Evolutionary conservation across 2,329 filamentous ascomycete genomes (phyloP), one percentile per base, ranked within the genome.

Genomic region (Colletotrichum spinosum): DNA sequence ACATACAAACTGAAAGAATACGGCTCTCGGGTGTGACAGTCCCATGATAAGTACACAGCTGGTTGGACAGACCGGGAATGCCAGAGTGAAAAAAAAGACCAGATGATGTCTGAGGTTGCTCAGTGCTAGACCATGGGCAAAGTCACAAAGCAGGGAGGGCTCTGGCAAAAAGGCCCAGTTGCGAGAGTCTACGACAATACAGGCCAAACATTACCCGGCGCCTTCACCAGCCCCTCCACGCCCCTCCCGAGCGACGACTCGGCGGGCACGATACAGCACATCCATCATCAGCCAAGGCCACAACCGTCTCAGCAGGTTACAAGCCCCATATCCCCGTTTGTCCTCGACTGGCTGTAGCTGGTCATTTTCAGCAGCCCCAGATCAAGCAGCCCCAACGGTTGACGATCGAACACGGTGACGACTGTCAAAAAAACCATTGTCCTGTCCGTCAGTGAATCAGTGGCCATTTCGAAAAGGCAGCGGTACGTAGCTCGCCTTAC

Each of bases 261-360:
- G 46, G 37, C 37, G 44, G 41, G 48, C 53, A 34, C 35, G 35
- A 48, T 63, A 41, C 60, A 55, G 11, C 54, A 39, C 37, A 57
- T 37, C 46, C 62, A 65, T 65, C 58, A 62, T 62, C 62, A 62
- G 58, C 62, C 62, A 62, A 65, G 62, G 41, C 39, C 45, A 49
- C 45, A 35, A 42, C 48, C 58, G 62, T 65, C 62, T 65, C 62
- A 62, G 58, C 25, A 51, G 59, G 62, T 52, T 53, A 41, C 62
- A 65, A 53, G 52, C 58, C 25, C 60, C 60, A 41, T 37, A 34
- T 46, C 56, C 51, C 58, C 58, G 58, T 65, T 62, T 56, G 58
- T 55, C 34, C 58, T 25, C 25, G 25, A 41, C 38, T 41, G 9
- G 38, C 38, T 41, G 9, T 41, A 35, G 45, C 17, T 37, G 33